Base-by-base conservation (phyloP, 371 early-diverging fungal species). In the Zopfochytrium polystomum region DNA sequence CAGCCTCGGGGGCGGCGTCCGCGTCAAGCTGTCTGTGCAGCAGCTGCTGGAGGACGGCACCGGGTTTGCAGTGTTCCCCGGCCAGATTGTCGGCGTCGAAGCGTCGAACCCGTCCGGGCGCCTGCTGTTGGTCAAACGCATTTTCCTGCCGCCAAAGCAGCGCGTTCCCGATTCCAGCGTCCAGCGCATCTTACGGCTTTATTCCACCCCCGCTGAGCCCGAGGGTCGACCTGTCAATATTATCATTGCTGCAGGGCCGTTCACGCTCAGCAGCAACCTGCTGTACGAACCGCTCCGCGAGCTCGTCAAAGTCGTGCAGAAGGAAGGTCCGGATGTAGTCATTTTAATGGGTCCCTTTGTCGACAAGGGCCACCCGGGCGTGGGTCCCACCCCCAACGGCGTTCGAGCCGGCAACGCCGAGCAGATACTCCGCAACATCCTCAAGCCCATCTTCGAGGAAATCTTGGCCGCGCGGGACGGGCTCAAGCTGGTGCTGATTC, bases 281-380 rank as follows among this genome's bases (percentile, higher is more conserved):
- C 63, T 42, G 13, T 96, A 83, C 58, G 89, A 88, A 58, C 91
- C 94, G 0, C 75, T 94, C 54, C 77, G 79, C 11, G 91, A 82
- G 5, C 71, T 96, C 31, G 68, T 89, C 15, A 67, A 77, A 0
- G 78, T 77, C 18, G 78, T 87, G 35, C 49, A 71, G 29, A 54
- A 65, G 9, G 83, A 88, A 2, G 65, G 73, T 44, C 95, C 96
- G 1, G 87, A 93, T 68, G 79, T 88, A 6, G 70, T 95, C 7
- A 55, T 96, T 15, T 70, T 96, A 74, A 75, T 88, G 58, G 95
- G 95, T 0, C 95, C 95, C 2, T 95, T 95, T 74, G 72, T 95
- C 5, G 83, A 89, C 26, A 74, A 80, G 18, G 56, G 76, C 1
- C 91, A 92, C 61, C 7, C 32, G 76, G 51, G 73, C 92, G 20